Evolutionary conservation across 805 yeast genomes (phyloP), one percentile per base, ranked within the genome.

Genomic region (Ogataea parapolymorpha): DNA sequence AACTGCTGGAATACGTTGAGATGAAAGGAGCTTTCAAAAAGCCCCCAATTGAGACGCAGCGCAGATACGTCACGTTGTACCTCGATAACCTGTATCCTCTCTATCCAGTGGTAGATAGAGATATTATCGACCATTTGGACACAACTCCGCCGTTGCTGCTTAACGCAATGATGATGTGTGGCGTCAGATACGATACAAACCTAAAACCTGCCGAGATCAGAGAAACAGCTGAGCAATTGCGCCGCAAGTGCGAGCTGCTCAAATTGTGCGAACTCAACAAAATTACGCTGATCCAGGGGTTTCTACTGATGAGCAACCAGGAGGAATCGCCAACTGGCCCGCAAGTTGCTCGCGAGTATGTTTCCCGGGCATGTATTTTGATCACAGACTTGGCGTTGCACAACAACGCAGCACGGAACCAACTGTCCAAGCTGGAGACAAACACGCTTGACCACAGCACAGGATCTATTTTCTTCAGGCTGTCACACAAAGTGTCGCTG

Each of bases 301-400:
- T 42, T 29, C 32, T 58, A 9, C 39, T 61, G 24, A 35, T 60
- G 26, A 54, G 60, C 39, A 44, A 51, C 9, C 61, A 61, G 26
- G 66, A 61, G 39, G 66, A 61, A 32, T 54, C 61, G 2, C 54
- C 60, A 3, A 45, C 55, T 23, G 66, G 66, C 2, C 46, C 65
- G 1, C 51, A 51, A 14, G 27, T 44, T 4, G 49, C 64, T 4
- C 46, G 60, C 26, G 54, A 50, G 26, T 54, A 53, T 20, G 32
- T 57, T n/a, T 35, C 54, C 6, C 54, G 50, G 29, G 65, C 64
- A 1, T 48, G 58, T 4, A 47, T 44, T 20, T 35, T 60, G 30
- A 51, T 61, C 23, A 57, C 46, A 17, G 66, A 60, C 29, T 38
- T 61, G 7, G 63, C 59, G 2, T 42, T 61, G 7, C 62, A 61